Percentiles rank a stretch among this genome's conserved stretches.
These are phyloP conservation scores for Gryganskiella cystojenkinii DNA, from an alignment of 192 early-diverging fungal species.

Conservation along the genomic window DNA sequence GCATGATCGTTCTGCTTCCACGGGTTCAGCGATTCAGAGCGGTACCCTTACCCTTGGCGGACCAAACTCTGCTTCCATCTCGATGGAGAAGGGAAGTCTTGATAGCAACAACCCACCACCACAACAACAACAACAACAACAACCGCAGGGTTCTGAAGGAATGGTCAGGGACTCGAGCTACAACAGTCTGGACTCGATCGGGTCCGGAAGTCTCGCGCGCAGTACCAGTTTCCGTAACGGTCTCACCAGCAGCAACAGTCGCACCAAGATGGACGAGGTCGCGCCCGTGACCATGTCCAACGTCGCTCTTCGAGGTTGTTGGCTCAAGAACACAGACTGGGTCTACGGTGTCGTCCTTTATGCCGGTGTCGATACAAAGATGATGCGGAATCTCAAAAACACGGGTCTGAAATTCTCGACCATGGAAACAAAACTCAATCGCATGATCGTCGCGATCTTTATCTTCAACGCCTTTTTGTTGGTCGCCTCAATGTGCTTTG, in stretches of 20 bases:
- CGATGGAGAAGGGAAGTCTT: neutral
- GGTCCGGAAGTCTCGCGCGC: neutral
- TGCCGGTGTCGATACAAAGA: constrained; percentile 96
- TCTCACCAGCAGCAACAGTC: neutral
- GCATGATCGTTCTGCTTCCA: neutral
- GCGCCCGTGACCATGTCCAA: constrained; percentile 89
- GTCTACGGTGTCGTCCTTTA: constrained; percentile 91
- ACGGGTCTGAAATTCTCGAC: constrained; percentile 77
- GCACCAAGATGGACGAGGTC: constrained; percentile 65
- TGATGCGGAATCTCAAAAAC: constrained; percentile 89
- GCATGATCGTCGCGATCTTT: constrained; percentile 72
- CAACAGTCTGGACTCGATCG: constrained; percentile 25
- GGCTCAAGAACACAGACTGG: constrained; percentile 95
- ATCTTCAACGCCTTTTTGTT: constrained; percentile 60
- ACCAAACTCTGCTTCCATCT: neutral
- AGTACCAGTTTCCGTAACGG: too few relatives aligned
- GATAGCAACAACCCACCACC: neutral
- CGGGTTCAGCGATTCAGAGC: too few relatives aligned
- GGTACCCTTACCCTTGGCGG: too few relatives aligned
- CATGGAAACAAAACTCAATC: constrained; percentile 77
- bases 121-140: neutral
- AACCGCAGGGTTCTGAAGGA: neutral
- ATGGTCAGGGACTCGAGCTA: constrained; percentile 5
- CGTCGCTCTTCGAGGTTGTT: constrained; percentile 89
- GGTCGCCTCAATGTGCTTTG: constrained; percentile 56